Conservation (phyloP, 768 basidiomycete genomes). For the Naematelia encephala region DNA sequence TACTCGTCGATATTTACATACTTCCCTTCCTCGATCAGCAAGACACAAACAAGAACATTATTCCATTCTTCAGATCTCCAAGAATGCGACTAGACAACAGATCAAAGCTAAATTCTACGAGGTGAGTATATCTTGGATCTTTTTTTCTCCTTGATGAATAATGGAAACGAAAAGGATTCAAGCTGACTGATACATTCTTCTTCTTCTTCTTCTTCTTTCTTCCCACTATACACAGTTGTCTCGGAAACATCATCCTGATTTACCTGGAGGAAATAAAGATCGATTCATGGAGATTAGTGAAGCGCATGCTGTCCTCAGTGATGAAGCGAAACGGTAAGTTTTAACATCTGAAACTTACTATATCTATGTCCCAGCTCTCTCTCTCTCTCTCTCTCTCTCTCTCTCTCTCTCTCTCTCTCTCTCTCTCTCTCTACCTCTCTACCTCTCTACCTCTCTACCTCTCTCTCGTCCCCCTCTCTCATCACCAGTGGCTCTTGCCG, state of each 20-base stretch:
- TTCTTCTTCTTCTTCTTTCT: too few relatives aligned
- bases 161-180: too few relatives aligned
- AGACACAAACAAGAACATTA: not conserved
- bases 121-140: conserved; percentile 25
- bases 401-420: not conserved
- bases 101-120: conserved; percentile 50
- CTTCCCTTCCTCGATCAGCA: conserved; percentile 4
- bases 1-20: conserved; percentile 2
- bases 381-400: conserved; percentile 3
- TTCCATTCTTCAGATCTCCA: conserved; percentile 12
- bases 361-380: not conserved
- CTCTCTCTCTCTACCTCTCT: not conserved
- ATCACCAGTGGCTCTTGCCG: conserved; percentile 6
- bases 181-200: too few relatives aligned
- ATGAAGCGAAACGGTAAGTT: conserved; percentile 45
- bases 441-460: conserved; percentile 7
- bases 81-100: conserved; percentile 44
- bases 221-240: conserved; percentile 41
- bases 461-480: not conserved
- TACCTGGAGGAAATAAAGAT: conserved; percentile 36
- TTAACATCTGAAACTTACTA: not conserved
- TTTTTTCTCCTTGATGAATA: too few relatives aligned
- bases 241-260: conserved; percentile 49
- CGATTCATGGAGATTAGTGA: conserved; percentile 48
- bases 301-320: conserved; percentile 45